A percentile compares a stretch with the other conserved stretches of the same genome.
Conservation (phyloP, 2,329 filamentous ascomycete genomes). For the Sporothrix mexicana region DNA sequence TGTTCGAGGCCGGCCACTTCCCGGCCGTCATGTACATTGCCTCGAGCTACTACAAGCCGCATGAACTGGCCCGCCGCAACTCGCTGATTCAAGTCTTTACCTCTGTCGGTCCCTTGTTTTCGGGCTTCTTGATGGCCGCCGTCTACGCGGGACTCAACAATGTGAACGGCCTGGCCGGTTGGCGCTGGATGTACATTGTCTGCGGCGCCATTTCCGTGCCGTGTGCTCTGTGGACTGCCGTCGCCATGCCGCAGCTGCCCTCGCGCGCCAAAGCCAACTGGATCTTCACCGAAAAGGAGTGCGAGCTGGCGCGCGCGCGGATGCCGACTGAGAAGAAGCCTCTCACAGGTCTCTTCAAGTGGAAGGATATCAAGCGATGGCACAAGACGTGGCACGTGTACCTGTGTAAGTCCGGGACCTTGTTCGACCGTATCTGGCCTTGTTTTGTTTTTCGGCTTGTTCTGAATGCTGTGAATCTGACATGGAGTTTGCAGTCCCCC, state of each 20-base stretch:
- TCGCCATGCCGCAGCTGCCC: slow-evolving; percentile 42
- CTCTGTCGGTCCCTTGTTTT: slow-evolving; percentile 41
- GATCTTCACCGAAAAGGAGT: slow-evolving; percentile 41
- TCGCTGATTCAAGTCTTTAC: slow-evolving; percentile 42
- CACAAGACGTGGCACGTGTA: slow-evolving; percentile 44
- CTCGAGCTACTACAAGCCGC: slow-evolving; percentile 44
- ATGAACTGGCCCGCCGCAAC: slow-evolving; percentile 43
- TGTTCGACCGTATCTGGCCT: neutral
- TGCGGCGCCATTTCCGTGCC: slow-evolving; percentile 42
- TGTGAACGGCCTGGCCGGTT: slow-evolving; percentile 38
- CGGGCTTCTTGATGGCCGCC: slow-evolving; percentile 42
- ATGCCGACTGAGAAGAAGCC: slow-evolving; percentile 41
- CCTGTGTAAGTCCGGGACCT: slow-evolving; percentile 37
- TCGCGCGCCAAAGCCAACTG: slow-evolving; percentile 41
- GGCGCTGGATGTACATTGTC: slow-evolving; percentile 43
- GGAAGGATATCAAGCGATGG: slow-evolving; percentile 43
- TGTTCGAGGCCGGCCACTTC: slow-evolving; percentile 44
- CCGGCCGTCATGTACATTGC: slow-evolving; percentile 44
- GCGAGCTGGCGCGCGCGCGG: slow-evolving; percentile 38
- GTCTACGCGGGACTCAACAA: slow-evolving; percentile 42
- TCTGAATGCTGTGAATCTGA: neutral
- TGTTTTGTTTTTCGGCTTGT: neutral
- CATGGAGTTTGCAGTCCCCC: slow-evolving; percentile 36
- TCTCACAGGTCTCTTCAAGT: slow-evolving; percentile 42
- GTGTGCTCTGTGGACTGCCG: slow-evolving; percentile 40